These are phyloP conservation scores for Komagataella kurtzmanii DNA, from an alignment of 805 yeast species.

Conservation along the genomic window DNA sequence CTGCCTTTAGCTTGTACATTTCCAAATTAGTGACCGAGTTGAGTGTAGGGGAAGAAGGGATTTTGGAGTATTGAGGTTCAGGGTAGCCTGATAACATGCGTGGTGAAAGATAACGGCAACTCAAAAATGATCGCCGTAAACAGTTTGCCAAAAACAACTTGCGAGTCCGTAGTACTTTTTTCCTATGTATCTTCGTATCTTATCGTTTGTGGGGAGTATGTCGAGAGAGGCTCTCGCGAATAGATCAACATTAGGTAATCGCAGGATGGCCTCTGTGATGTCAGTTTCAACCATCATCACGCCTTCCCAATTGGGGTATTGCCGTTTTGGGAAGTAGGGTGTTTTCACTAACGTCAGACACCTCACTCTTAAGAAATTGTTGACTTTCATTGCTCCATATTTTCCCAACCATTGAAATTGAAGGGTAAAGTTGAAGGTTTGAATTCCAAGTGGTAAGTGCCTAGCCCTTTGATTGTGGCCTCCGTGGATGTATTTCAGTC, in stretches of 20 bases:
- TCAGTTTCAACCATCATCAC: background rate
- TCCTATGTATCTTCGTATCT: background rate
- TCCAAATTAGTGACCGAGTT: background rate
- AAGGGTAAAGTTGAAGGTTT: background rate
- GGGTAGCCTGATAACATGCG: background rate
- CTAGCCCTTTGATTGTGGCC: background rate
- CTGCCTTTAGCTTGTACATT: background rate
- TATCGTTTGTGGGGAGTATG: background rate
- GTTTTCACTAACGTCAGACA: background rate
- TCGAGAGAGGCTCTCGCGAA: background rate
- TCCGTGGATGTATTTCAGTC: background rate
- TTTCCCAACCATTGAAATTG: background rate
- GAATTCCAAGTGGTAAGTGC: background rate
- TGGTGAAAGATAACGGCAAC: background rate
- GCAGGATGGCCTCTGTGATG: no score
- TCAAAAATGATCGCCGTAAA: background rate
- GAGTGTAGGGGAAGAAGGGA: background rate
- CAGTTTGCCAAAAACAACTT: background rate
- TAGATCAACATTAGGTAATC: no score
- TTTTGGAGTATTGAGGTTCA: background rate
- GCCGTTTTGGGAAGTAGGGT: background rate
- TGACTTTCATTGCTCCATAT: background rate
- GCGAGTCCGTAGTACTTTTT: background rate
- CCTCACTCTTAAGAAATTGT: background rate
- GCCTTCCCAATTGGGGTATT: background rate